phyloP scores from a whole-genome alignment of 164 flowering plant species.

The Piper longum region DNA sequence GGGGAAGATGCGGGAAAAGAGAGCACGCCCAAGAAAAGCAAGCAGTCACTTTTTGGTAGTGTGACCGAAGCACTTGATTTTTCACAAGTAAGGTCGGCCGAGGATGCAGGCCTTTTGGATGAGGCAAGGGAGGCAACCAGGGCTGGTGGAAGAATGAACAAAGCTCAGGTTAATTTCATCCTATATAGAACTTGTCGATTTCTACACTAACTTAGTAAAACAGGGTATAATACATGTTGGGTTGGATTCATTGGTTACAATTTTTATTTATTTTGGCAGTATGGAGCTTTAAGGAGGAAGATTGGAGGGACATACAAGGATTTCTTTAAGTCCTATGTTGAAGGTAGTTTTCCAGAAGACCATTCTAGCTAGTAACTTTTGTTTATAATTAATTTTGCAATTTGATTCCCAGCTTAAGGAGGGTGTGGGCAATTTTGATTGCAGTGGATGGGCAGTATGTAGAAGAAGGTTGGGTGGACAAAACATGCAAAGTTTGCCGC shows the following conservation, averaged over 20 bases:
- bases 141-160: constrained; percentile 60
- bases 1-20: constrained; percentile 20
- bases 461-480: constrained; percentile 97
- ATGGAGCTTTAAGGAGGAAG: constrained; percentile 90
- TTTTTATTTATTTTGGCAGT: constrained; percentile 24
- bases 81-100: constrained; percentile 58
- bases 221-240: too few relatives aligned
- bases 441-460: constrained; percentile 86
- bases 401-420: not conserved
- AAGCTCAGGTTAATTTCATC: constrained; percentile 45
- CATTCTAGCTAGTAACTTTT: not conserved
- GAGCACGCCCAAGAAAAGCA: constrained; percentile 19
- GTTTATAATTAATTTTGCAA: not conserved
- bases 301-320: constrained; percentile 96
- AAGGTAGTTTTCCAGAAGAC: constrained; percentile 28
- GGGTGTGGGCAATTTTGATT: not conserved
- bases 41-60: constrained; percentile 50
- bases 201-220: too few relatives aligned
- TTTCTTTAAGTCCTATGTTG: constrained; percentile 90
- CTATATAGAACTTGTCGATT: too few relatives aligned
- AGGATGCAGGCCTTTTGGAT: constrained; percentile 70
- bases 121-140: constrained; percentile 62
- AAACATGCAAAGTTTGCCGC: constrained; percentile 82
- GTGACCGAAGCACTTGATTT: constrained; percentile 85
- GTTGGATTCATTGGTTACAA: not conserved